phyloP scores from a whole-genome alignment of 208 protist genomes.

The Acanthamoeba triangularis region DNA sequence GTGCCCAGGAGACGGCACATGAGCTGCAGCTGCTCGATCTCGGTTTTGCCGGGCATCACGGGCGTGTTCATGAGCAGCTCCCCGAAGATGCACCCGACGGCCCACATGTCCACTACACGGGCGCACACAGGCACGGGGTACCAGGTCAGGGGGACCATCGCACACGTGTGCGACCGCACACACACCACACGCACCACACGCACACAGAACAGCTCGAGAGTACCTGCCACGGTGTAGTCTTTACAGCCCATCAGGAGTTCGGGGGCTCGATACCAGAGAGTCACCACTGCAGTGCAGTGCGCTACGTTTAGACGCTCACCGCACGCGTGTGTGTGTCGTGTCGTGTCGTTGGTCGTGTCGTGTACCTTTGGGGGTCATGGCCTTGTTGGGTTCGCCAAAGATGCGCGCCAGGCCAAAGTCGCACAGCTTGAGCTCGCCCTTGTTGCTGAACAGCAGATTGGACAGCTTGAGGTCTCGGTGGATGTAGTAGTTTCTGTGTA shows the following conservation, averaged over 20 bases:
- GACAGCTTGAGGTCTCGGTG: constrained; percentile 89
- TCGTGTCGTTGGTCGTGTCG: not conserved
- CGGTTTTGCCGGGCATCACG: constrained; percentile 81
- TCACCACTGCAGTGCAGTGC: constrained; percentile 79
- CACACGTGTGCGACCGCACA: too few species aligned
- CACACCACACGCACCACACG: too few species aligned
- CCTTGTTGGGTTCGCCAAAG: constrained; percentile 80
- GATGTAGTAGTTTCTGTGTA: constrained; percentile 73
- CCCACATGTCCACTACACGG: constrained; percentile 90
- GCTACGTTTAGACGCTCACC: not conserved
- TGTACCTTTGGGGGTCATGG: constrained; percentile 79
- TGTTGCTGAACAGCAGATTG: constrained; percentile 88
- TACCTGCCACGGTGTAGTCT: constrained; percentile 78
- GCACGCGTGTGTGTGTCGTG: not conserved
- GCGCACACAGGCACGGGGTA: too few species aligned
- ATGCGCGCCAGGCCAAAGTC: constrained; percentile 85
- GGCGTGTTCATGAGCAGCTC: constrained; percentile 85
- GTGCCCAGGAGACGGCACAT: constrained; percentile 85
- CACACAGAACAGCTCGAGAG: not conserved
- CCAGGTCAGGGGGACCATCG: too few species aligned
- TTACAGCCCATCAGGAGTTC: constrained; percentile 86
- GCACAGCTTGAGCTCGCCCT: constrained; percentile 87
- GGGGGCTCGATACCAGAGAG: constrained; percentile 88
- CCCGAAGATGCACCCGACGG: constrained; percentile 91
- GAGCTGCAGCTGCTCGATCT: constrained; percentile 79